A percentile compares a stretch with the other conserved stretches of the same genome.
phyloP scores from a whole-genome alignment of 202 grass and related monocot genomes.

The Digitaria exilis region DNA sequence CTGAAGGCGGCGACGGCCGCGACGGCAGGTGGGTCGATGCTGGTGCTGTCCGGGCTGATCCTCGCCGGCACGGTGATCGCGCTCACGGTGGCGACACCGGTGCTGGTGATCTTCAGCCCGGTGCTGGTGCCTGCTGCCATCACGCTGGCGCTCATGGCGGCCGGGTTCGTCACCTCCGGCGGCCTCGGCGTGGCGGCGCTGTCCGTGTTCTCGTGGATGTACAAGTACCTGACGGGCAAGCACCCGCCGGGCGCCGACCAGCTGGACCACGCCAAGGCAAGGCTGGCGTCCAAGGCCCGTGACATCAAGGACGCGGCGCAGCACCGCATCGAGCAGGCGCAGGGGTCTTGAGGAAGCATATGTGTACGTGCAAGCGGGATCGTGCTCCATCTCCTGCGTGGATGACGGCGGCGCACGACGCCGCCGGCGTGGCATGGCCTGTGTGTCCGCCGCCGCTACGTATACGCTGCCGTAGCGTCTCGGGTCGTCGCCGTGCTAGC shows the following conservation, averaged over 20 bases:
- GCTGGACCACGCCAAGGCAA: conserved; percentile 69
- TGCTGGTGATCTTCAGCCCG: conserved; percentile 95
- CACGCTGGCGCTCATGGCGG: conserved; percentile 54
- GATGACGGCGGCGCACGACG: not conserved
- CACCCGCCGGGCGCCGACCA: conserved; percentile 84
- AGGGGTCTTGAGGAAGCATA: conserved; percentile 2
- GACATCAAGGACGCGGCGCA: conserved; percentile 81
- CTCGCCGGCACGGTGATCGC: conserved; percentile 70
- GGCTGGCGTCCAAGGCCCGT: conserved; percentile 72
- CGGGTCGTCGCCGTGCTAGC: not conserved
- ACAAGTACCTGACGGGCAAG: conserved; percentile 90
- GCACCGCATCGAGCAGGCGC: conserved; percentile 61
- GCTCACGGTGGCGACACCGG: conserved; percentile 65
- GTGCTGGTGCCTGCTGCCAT: conserved; percentile 84
- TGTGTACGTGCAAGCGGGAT: not conserved
- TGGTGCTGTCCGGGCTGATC: conserved; percentile 75
- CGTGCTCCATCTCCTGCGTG: not conserved
- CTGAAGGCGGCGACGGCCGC: conserved; percentile 71
- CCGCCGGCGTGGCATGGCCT: not conserved
- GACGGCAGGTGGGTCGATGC: conserved; percentile 64
- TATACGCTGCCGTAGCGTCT: not conserved
- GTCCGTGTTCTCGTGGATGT: conserved; percentile 95
- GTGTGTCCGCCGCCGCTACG: no score
- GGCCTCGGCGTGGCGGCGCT: conserved; percentile 86
- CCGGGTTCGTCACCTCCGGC: conserved; percentile 78